Percentiles rank a stretch among this genome's conserved stretches.
phyloP scores from a whole-genome alignment of 1,284 basidiomycete genomes.

The Mrakiaceae sp. region DNA sequence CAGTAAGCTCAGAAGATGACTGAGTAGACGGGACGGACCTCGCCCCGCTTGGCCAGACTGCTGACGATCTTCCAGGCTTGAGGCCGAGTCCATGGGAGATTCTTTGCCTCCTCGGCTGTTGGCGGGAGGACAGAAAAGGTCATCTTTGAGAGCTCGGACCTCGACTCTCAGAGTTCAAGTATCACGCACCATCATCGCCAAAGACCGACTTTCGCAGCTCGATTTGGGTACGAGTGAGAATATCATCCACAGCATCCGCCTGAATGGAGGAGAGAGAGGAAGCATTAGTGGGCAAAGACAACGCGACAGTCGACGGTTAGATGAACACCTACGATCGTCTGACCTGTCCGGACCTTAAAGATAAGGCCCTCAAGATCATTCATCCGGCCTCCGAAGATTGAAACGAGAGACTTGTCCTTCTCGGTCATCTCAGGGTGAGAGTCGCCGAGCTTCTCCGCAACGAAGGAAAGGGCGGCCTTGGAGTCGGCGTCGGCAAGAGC shows the following conservation, averaged over 20 bases:
- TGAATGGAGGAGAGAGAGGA: not conserved
- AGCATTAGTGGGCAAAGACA: not conserved
- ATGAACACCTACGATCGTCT: slow-evolving; percentile 39
- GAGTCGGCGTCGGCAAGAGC: slow-evolving; percentile 75
- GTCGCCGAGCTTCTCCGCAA: slow-evolving; percentile 63
- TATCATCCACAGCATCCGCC: slow-evolving; percentile 71
- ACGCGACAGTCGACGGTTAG: not conserved
- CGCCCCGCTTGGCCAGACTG: slow-evolving; percentile 53
- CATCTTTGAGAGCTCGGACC: not conserved
- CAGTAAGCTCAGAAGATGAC: not conserved
- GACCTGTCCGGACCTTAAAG: slow-evolving; percentile 69
- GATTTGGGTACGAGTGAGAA: slow-evolving; percentile 62
- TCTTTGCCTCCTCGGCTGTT: slow-evolving; percentile 61
- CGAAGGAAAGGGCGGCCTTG: slow-evolving; percentile 63
- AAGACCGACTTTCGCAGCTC: slow-evolving; percentile 86
- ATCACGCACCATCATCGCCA: slow-evolving; percentile 55
- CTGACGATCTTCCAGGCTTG: slow-evolving; percentile 82
- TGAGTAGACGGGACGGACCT: slow-evolving; percentile 41
- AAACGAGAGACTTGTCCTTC: slow-evolving; percentile 48
- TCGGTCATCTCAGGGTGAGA: slow-evolving; percentile 43
- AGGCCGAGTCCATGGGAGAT: slow-evolving; percentile 67
- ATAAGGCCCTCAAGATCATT: slow-evolving; percentile 80
- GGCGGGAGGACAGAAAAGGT: not conserved
- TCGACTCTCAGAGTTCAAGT: too few relatives aligned
- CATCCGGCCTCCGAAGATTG: slow-evolving; percentile 72